Evolutionary conservation across 1,284 basidiomycete genomes (phyloP).

Genomic region (Irpex sp.): DNA sequence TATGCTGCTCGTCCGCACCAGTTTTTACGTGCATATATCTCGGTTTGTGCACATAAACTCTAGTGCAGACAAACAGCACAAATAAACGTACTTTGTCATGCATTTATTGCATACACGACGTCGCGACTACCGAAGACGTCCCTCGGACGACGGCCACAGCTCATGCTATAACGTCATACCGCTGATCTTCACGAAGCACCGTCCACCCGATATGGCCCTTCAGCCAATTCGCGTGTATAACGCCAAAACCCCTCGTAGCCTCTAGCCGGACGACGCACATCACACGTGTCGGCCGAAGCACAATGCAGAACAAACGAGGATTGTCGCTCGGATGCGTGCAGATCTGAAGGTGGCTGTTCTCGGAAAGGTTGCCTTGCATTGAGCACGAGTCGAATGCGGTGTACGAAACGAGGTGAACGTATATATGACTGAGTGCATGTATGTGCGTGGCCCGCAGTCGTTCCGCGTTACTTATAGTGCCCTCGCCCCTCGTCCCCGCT

Average conservation of each 20-base stretch:
- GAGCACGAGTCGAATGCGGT: background rate
- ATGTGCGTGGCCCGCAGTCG: background rate
- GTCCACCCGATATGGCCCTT: background rate
- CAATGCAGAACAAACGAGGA: conserved; percentile 1
- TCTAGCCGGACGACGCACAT: background rate
- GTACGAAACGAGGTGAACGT: background rate
- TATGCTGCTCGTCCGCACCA: no score
- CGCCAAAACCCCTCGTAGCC: background rate
- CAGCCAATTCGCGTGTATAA: background rate
- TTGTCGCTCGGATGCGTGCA: background rate
- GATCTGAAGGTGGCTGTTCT: background rate
- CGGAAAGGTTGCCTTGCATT: background rate
- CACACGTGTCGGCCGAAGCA: background rate
- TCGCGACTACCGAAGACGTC: no score
- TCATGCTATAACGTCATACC: no score
- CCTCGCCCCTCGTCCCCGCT: no score
- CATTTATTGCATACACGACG: no score
- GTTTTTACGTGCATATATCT: no score
- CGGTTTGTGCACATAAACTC: no score
- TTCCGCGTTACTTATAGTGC: no score
- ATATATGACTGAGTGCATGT: background rate
- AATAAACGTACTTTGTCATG: no score
- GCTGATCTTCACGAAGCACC: background rate
- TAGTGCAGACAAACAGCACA: no score
- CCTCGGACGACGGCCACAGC: no score